Conservation (phyloP, 1,139 yeast genomes). For the Blastobotrys apis region DNA sequence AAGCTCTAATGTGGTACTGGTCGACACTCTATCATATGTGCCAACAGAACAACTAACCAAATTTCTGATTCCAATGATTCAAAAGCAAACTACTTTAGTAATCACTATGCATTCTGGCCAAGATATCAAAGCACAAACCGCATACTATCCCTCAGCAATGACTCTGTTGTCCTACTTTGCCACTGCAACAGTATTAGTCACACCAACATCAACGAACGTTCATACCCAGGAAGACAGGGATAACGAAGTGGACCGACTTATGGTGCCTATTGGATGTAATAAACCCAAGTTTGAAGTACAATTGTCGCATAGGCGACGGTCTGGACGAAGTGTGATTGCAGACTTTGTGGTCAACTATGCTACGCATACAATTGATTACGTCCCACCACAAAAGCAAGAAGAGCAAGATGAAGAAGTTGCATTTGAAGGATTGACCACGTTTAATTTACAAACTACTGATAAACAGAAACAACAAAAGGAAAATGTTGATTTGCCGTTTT, state of each 20-base stretch:
- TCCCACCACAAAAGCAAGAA: slow-evolving; percentile 35
- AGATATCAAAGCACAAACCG: slow-evolving; percentile 8
- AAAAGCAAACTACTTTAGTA: slow-evolving; percentile 51
- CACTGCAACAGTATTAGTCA: slow-evolving; percentile 60
- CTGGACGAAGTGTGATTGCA: slow-evolving; percentile 71
- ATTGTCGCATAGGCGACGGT: slow-evolving; percentile 68
- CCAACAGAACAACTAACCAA: slow-evolving; percentile 44
- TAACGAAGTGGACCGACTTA: slow-evolving; percentile 40
- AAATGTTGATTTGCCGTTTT: slow-evolving; percentile 80
- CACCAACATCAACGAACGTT: slow-evolving; percentile 37
- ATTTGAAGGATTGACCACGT: slow-evolving; percentile 74
- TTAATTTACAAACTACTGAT: slow-evolving; percentile 69
- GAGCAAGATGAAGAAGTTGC: slow-evolving; percentile 38
- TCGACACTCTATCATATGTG: slow-evolving; percentile 69
- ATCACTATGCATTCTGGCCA: slow-evolving; percentile 52
- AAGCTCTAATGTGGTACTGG: slow-evolving; percentile 37
- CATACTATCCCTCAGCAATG: slow-evolving; percentile 48
- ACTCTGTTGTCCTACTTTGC: slow-evolving; percentile 62
- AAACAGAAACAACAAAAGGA: slow-evolving; percentile 76
- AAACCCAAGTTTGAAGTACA: slow-evolving; percentile 44
- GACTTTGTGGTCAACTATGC: slow-evolving; percentile 49
- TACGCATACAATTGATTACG: slow-evolving; percentile 48
- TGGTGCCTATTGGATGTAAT: slow-evolving; percentile 53
- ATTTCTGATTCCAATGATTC: slow-evolving; percentile 53
- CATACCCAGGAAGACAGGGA: slow-evolving; percentile 51